Evolutionary conservation across 2,329 filamentous ascomycete species (phyloP).

Genomic region (Huntiella decipiens): DNA sequence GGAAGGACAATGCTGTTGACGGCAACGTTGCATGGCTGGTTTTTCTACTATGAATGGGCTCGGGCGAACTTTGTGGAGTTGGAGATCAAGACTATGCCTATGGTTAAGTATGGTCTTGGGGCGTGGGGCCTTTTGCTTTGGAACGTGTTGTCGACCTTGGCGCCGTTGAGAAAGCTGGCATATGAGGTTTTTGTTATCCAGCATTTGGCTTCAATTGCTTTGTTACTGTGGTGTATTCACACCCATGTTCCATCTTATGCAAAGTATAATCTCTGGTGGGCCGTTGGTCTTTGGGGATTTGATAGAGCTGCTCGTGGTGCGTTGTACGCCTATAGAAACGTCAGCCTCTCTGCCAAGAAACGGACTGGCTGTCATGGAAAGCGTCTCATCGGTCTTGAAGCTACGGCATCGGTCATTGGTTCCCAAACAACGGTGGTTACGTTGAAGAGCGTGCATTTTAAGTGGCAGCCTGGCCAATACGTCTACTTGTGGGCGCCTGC

Average conservation of each 20-base stretch:
- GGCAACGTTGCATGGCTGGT: conserved; percentile 48
- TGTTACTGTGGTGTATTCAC: conserved; percentile 45
- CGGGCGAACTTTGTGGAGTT: conserved; percentile 36
- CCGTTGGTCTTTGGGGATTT: conserved; percentile 40
- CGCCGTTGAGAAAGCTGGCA: conserved; percentile 43
- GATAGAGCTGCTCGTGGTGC: conserved; percentile 37
- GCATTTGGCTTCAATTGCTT: conserved; percentile 40
- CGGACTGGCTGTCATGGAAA: conserved; percentile 27
- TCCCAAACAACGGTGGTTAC: conserved; percentile 36
- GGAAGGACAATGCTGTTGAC: conserved; percentile 50
- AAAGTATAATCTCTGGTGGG: conserved; percentile 45
- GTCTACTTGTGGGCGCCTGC: conserved; percentile 41
- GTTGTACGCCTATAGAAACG: conserved; percentile 33
- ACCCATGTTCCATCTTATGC: conserved; percentile 42
- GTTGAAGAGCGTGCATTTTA: conserved; percentile 39
- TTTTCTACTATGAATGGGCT: conserved; percentile 48
- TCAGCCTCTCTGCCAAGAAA: conserved; percentile 19
- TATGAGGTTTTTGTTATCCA: conserved; percentile 55
- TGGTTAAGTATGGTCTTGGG: conserved; percentile 47
- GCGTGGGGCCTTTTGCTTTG: conserved; percentile 48
- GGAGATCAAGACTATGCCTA: conserved; percentile 41
- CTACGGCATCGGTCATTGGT: conserved; percentile 29
- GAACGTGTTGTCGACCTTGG: conserved; percentile 43
- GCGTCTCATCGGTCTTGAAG: conserved; percentile 32
- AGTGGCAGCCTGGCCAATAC: conserved; percentile 40